Percentiles rank a stretch among this genome's conserved stretches.
Conservation (phyloP, 768 basidiomycete genomes). For the Boletus sp. region DNA sequence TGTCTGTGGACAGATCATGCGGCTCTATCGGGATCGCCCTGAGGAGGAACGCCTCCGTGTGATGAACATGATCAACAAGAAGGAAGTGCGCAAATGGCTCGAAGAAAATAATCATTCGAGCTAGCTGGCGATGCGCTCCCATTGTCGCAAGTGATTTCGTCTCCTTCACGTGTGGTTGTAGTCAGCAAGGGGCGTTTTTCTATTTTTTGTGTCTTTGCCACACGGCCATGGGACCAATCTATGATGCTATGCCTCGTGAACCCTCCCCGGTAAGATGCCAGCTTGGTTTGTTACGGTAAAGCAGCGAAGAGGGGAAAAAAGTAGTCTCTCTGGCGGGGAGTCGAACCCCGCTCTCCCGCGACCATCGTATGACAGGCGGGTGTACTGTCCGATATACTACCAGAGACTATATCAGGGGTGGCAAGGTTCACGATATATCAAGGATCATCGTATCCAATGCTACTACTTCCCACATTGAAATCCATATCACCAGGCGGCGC, state of each 20-base stretch:
- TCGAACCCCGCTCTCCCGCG: conserved; percentile 45
- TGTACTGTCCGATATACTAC: conserved; percentile 53
- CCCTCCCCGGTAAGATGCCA: too few species aligned
- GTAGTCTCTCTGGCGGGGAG: conserved; percentile 42
- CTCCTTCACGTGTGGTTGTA: neutral
- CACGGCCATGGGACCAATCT: neutral
- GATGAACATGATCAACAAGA: conserved; percentile 63
- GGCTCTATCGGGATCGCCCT: conserved; percentile 62
- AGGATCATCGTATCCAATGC: too few species aligned
- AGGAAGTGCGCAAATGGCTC: conserved; percentile 79
- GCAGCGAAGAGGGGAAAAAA: neutral
- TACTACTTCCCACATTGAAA: too few species aligned
- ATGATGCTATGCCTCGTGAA: neutral
- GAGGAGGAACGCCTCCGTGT: conserved; percentile 45
- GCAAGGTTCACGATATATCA: neutral
- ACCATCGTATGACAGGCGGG: conserved; percentile 40
- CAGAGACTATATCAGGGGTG: conserved; percentile 25
- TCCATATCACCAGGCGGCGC: too few species aligned
- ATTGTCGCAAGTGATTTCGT: neutral
- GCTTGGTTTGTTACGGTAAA: too few species aligned
- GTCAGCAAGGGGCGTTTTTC: neutral
- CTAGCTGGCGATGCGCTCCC: conserved; percentile 3
- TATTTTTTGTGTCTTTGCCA: neutral
- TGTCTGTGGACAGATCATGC: conserved; percentile 81
- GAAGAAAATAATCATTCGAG: conserved; percentile 44